phyloP scores from a whole-genome alignment of 257 asterid species.

The Orobanche coerulescens region DNA sequence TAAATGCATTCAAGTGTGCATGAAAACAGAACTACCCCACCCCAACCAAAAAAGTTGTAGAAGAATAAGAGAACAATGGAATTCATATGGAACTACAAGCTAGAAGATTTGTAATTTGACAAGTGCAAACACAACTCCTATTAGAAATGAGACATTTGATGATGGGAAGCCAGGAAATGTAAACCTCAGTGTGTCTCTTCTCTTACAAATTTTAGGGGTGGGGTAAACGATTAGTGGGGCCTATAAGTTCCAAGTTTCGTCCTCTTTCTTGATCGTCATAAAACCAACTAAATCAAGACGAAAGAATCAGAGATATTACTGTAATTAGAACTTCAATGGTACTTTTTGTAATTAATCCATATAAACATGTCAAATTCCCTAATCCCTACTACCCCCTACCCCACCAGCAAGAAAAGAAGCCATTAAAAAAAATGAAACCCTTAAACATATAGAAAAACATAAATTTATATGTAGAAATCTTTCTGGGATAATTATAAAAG shows the following conservation, averaged over 20 bases:
- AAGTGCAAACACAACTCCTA: not conserved
- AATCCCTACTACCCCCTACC: too few species aligned
- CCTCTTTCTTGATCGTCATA: not conserved
- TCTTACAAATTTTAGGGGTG: not conserved
- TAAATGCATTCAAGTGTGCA: too few species aligned
- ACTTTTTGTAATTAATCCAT: too few species aligned
- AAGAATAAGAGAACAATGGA: not conserved
- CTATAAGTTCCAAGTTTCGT: too few species aligned
- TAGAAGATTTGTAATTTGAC: not conserved
- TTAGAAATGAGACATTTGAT: not conserved
- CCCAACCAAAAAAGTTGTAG: not conserved
- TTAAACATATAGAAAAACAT: too few species aligned
- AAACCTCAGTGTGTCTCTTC: not conserved
- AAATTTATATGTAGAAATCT: too few species aligned
- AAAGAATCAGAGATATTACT: not conserved
- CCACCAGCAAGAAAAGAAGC: too few species aligned
- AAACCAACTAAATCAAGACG: not conserved
- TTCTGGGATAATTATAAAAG: too few species aligned
- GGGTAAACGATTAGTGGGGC: not conserved
- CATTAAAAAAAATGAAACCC: too few species aligned
- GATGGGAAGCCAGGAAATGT: not conserved
- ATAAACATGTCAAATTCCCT: too few species aligned
- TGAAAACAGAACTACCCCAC: too few species aligned
- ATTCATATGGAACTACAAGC: not conserved
- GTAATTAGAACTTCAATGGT: too few species aligned